A percentile compares a stretch with the other conserved stretches of the same genome.
phyloP scores from a whole-genome alignment of 495 filamentous ascomycete species.

The Neurospora africana region DNA sequence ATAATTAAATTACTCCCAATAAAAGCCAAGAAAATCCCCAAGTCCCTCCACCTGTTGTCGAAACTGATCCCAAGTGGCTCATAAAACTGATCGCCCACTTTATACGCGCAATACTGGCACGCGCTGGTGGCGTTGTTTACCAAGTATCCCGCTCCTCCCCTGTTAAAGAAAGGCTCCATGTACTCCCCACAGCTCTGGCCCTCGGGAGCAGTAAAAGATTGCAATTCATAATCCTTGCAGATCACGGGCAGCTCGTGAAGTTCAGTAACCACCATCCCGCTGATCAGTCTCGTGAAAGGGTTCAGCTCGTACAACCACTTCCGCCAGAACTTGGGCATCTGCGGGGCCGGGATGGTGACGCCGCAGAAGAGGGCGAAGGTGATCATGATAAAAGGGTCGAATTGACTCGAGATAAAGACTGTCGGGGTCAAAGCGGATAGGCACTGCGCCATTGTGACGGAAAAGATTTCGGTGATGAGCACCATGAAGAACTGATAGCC shows the following conservation, averaged over 20 bases:
- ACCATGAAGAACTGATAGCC: slow-evolving; percentile 80
- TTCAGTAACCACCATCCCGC: slow-evolving; percentile 67
- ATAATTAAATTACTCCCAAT: slow-evolving; percentile 68
- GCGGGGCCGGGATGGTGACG: slow-evolving; percentile 62
- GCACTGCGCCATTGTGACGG: slow-evolving; percentile 60
- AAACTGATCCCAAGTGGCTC: slow-evolving; percentile 51
- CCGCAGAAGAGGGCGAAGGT: slow-evolving; percentile 78
- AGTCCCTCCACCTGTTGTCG: slow-evolving; percentile 62
- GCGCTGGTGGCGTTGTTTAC: slow-evolving; percentile 48
- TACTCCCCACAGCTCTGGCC: slow-evolving; percentile 61
- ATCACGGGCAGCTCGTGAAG: slow-evolving; percentile 52
- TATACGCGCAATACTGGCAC: slow-evolving; percentile 72
- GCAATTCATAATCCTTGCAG: slow-evolving; percentile 48
- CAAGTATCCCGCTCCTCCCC: slow-evolving; percentile 58
- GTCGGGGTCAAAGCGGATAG: slow-evolving; percentile 59
- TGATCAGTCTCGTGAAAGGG: slow-evolving; percentile 74
- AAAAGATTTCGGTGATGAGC: slow-evolving; percentile 64
- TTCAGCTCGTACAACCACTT: slow-evolving; percentile 74
- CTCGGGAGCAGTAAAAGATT: slow-evolving; percentile 47
- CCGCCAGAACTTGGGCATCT: slow-evolving; percentile 70
- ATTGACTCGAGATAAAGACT: slow-evolving; percentile 49
- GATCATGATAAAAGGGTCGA: slow-evolving; percentile 71
- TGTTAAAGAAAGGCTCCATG: slow-evolving; percentile 56
- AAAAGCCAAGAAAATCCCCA: slow-evolving; percentile 66
- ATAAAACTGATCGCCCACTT: slow-evolving; percentile 70